A percentile compares a stretch with the other conserved stretches of the same genome.
phyloP scores from a whole-genome alignment of 768 basidiomycete species.

The Mycena albidolilacea region DNA sequence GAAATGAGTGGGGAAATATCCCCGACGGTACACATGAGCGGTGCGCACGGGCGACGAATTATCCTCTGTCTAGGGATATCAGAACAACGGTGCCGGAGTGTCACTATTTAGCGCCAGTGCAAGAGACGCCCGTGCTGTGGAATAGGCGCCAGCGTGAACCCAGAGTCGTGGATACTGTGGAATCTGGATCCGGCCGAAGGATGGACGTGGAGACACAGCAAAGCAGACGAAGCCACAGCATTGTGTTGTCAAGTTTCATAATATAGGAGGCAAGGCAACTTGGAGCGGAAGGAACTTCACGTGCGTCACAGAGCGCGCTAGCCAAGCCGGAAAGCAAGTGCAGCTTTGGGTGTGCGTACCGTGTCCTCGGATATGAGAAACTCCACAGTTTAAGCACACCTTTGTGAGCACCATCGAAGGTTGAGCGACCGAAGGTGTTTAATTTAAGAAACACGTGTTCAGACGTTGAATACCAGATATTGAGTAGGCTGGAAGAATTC shows the following conservation, averaged over 20 bases:
- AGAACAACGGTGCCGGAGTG: too few species aligned
- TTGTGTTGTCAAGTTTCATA: slow-evolving; percentile 24
- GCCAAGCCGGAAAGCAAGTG: slow-evolving; percentile 17
- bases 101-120: too few species aligned
- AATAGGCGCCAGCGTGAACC: too few species aligned
- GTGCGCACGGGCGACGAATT: not conserved
- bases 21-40: not conserved
- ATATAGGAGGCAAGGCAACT: not conserved
- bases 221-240: slow-evolving; percentile 13
- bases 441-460: slow-evolving; percentile 35
- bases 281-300: slow-evolving; percentile 17
- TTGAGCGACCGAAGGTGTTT: slow-evolving; percentile 30
- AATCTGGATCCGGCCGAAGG: too few species aligned
- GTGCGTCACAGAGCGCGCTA: slow-evolving; percentile 8
- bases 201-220: not conserved
- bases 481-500: not conserved
- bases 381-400: slow-evolving; percentile 32
- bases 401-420: slow-evolving; percentile 33
- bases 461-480: not conserved
- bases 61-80: too few species aligned
- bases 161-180: too few species aligned
- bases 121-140: too few species aligned
- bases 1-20: slow-evolving; percentile 22
- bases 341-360: not conserved
- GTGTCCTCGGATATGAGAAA: slow-evolving; percentile 32